Percentiles rank a stretch among this genome's conserved stretches.
These are phyloP conservation scores for Ogataea zsoltii DNA, from an alignment of 805 yeast genomes.

Conservation along the genomic window DNA sequence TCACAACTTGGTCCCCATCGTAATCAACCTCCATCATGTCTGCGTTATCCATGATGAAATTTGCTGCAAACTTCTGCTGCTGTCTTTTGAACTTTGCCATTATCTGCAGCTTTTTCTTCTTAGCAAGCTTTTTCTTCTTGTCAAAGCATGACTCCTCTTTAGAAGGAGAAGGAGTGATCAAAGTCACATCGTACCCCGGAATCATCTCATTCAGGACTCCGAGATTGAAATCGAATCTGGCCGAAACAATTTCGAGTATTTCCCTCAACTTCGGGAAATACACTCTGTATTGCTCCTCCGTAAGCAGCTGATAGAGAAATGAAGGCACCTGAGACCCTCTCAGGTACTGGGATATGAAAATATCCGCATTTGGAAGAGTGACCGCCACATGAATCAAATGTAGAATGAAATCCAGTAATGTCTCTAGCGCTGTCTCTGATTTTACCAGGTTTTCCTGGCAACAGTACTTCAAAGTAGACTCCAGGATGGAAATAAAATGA, in stretches of 20 bases:
- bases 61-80: conserved; percentile 71
- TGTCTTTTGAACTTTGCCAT: conserved; percentile 79
- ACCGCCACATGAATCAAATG: conserved; percentile 70
- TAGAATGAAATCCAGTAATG: conserved; percentile 55
- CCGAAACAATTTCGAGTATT: conserved; percentile 40
- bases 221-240: conserved; percentile 19
- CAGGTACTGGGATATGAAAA: conserved; percentile 18
- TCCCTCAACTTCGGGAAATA: conserved; percentile 59
- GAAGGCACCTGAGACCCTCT: conserved; percentile 16
- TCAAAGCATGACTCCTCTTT: conserved; percentile 44
- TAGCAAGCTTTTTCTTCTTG: conserved; percentile 66
- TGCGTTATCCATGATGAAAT: conserved; percentile 35
- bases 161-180: conserved; percentile 10
- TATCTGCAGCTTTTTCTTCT: conserved; percentile 65
- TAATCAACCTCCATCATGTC: conserved; percentile 44
- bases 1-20: conserved; percentile 38
- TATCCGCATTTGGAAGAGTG: conserved; percentile 37
- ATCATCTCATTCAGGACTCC: conserved; percentile 38
- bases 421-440: conserved; percentile 43
- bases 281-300: conserved; percentile 39
- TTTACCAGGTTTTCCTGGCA: conserved; percentile 2
- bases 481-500: conserved; percentile 54
- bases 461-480: conserved; percentile 47
- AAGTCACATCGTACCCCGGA: conserved; percentile 32
- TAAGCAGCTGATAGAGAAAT: conserved; percentile 43